Conservation (phyloP, 768 basidiomycete species). For the Mycena rebaudengoi region DNA sequence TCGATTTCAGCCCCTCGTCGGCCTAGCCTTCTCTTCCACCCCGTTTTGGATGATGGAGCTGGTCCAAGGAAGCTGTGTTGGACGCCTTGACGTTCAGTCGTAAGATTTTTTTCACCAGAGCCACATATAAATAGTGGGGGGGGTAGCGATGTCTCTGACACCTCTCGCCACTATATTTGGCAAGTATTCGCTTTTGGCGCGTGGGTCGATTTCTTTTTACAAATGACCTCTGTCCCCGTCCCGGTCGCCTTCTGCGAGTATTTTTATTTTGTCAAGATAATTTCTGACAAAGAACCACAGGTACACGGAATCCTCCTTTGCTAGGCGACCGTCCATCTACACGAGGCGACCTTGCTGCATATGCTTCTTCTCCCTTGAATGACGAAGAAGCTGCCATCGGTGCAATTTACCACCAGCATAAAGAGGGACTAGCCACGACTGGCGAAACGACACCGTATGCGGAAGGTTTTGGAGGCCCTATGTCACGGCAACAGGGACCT, state of each 20-base stretch:
- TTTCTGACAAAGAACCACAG: neutral
- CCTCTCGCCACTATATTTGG: neutral
- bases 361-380: neutral
- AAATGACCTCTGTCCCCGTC: neutral
- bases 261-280: neutral
- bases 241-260: neutral
- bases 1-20: neutral
- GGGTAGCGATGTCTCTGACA: neutral
- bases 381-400: constrained; percentile 2
- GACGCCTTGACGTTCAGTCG: no score
- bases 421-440: neutral
- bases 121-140: neutral
- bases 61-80: no score
- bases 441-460: no score
- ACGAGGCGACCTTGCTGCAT: neutral
- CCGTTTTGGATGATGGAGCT: no score
- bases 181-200: neutral
- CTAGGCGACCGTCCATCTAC: no score
- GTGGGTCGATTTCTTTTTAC: neutral
- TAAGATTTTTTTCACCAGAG: neutral
- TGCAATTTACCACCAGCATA: neutral
- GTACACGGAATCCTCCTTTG: neutral
- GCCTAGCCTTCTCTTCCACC: no score
- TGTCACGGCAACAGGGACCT: no score
- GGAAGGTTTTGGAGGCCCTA: no score